Conservation (phyloP, 2,329 filamentous ascomycete species). For the Cladosporium austrohemisphaericum region DNA sequence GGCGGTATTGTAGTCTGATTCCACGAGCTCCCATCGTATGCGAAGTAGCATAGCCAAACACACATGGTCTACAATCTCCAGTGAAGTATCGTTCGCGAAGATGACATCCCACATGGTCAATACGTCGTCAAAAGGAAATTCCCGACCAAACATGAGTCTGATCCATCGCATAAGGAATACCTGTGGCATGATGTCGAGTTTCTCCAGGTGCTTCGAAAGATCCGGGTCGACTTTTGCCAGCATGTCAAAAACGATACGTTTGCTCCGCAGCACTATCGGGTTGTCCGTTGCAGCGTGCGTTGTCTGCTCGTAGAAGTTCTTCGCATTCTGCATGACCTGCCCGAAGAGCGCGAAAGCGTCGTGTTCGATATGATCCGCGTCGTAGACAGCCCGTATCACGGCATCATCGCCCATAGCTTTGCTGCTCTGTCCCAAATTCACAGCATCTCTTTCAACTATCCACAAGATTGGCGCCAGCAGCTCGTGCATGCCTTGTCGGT, state of each 20-base stretch:
- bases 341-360: conserved; percentile 86
- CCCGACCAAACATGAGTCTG: conserved; percentile 83
- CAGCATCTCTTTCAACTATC: conserved; percentile 76
- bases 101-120: conserved; percentile 86
- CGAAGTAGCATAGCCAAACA: conserved; percentile 91
- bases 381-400: conserved; percentile 50
- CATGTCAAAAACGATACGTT: conserved; percentile 79
- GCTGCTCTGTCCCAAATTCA: conserved; percentile 47
- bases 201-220: conserved; percentile 72
- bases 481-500: conserved; percentile 99
- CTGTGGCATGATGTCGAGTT: conserved; percentile 88
- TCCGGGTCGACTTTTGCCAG: conserved; percentile 78
- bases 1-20: conserved; percentile 82
- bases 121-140: conserved; percentile 84
- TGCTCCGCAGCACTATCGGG: conserved; percentile 76
- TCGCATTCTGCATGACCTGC: conserved; percentile 80
- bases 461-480: conserved; percentile 84
- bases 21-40: conserved; percentile 82
- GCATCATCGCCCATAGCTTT: conserved; percentile 30
- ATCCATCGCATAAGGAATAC: conserved; percentile 99
- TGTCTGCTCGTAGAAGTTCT: conserved; percentile 77
- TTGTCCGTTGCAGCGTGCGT: conserved; percentile 31
- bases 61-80: conserved; percentile 83
- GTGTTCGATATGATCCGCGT: conserved; percentile 75
- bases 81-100: conserved; percentile 76